phyloP scores from a whole-genome alignment of 2,329 filamentous ascomycete species.

The Geosmithia putterillii region DNA sequence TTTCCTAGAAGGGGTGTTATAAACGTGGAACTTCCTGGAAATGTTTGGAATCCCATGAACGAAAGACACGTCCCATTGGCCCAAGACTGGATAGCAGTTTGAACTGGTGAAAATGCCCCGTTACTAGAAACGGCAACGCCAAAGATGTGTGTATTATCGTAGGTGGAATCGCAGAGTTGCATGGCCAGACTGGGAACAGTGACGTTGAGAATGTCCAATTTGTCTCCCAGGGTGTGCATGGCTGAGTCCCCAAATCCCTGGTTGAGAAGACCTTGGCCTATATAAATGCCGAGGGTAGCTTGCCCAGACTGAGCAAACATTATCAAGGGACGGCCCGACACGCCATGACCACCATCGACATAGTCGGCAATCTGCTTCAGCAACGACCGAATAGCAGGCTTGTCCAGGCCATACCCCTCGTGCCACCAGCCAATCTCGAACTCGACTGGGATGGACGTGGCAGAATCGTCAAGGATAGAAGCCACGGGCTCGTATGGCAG shows the following conservation, averaged over 20 bases:
- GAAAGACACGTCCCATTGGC: slow-evolving; percentile 13
- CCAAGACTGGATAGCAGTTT: slow-evolving; percentile 16
- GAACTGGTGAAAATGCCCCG: slow-evolving; percentile 15
- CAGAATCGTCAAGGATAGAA: slow-evolving; percentile 1
- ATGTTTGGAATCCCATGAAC: slow-evolving; percentile 8
- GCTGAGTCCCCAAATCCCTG: slow-evolving; percentile 13
- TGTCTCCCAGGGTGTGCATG: slow-evolving; percentile 13
- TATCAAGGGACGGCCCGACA: slow-evolving; percentile 9
- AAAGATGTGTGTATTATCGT: slow-evolving; percentile 18
- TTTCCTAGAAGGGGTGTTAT: too few species aligned
- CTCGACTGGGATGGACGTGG: slow-evolving; percentile 6
- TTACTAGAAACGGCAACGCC: slow-evolving; percentile 18
- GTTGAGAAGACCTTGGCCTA: slow-evolving; percentile 17
- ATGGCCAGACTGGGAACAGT: slow-evolving; percentile 17
- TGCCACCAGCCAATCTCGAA: slow-evolving; percentile 16
- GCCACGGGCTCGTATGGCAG: not conserved
- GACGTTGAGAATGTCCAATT: slow-evolving; percentile 8
- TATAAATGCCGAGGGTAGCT: slow-evolving; percentile 19
- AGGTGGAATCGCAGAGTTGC: slow-evolving; percentile 19
- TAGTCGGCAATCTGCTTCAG: slow-evolving; percentile 16
- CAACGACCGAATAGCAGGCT: slow-evolving; percentile 9
- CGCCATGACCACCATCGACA: slow-evolving; percentile 10
- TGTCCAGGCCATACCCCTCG: slow-evolving; percentile 8
- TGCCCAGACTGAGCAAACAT: slow-evolving; percentile 16
- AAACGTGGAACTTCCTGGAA: too few species aligned